phyloP scores from a whole-genome alignment of 441 rosid species.

The Bruguiera hainesii region DNA sequence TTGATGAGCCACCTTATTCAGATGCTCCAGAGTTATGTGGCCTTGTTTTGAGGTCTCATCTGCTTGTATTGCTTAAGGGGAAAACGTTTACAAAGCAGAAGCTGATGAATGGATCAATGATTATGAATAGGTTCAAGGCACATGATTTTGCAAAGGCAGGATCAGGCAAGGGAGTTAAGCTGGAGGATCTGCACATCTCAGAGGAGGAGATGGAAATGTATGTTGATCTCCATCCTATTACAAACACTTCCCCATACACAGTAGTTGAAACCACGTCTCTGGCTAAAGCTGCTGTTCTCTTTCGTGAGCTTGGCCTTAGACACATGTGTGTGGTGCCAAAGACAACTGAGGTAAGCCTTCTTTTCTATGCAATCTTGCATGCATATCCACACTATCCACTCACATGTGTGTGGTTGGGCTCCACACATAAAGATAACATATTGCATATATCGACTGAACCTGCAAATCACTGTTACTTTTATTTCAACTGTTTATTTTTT shows the following conservation, averaged over 20 bases:
- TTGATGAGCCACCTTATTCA: conserved; percentile 48
- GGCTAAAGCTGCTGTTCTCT: conserved; percentile 55
- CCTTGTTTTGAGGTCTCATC: conserved; percentile 55
- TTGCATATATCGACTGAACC: too few species aligned
- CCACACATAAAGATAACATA: too few species aligned
- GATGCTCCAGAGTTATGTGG: conserved; percentile 52
- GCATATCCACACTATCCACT: background rate
- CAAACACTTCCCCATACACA: conserved; percentile 51
- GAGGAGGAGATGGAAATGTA: conserved; percentile 62
- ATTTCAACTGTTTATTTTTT: too few species aligned
- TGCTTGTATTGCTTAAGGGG: conserved; percentile 49
- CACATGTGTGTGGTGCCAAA: conserved; percentile 54
- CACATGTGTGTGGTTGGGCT: background rate
- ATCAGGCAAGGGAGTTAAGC: conserved; percentile 45
- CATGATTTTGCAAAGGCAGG: conserved; percentile 54
- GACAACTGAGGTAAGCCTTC: conserved; percentile 38
- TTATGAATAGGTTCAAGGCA: conserved; percentile 33
- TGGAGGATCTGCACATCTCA: conserved; percentile 43
- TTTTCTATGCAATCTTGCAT: background rate
- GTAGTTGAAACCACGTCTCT: conserved; percentile 57
- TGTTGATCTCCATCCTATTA: conserved; percentile 51
- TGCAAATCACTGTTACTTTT: too few species aligned
- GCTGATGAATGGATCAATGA: conserved; percentile 26
- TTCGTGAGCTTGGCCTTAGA: conserved; percentile 49
- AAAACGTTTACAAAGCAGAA: conserved; percentile 40